Base-by-base conservation (phyloP, 2,329 filamentous ascomycete genomes). In the Magnaporthiopsis incrustans region DNA sequence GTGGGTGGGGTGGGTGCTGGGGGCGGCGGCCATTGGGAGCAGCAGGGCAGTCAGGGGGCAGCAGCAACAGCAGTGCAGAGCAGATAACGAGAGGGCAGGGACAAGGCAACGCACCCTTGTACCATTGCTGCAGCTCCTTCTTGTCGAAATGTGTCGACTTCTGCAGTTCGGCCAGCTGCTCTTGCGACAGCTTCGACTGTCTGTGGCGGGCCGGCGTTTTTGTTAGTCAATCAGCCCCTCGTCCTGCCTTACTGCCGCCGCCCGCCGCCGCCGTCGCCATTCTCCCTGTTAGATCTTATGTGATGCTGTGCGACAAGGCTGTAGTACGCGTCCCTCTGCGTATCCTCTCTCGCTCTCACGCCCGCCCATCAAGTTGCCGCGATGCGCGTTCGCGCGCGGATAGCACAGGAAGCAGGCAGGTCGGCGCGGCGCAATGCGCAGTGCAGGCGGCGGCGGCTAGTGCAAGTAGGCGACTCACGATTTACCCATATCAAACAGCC, bases 81-180 rank as follows among this genome's bases (percentile, higher is more conserved):
- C 62, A 61, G 61, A 32, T 44, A n/a, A 35, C 26, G 61, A 44
- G 56, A 64, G 59, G 30, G 59, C 33, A 64, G 60, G 50, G 25
- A 35, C 27, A 25, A 59, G 14, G 57, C 30, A 30, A 66, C 86
- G 68, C 78, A 97, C 95, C 95, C 85, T 98, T 98, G 80, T 99
- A 98, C 95, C 95, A 99, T 87, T 98, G 94, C 77, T 99, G 95
- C 75, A 99, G 79, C 79, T 99, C 95, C 83, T 98, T 98, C 88
- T 97, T 97, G 79, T 99, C 95, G 75, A 99, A 99, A 78, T 98
- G 92, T 68, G 95, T 99, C 66, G 92, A 92, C 82, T 92, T 95
- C 77, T 98, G 93, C 70, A 99, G 87, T 78, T 99, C 95, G 70
- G 85, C 86, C 74, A 99, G 90, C 84, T 99, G 92, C 78, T 97